Evolutionary conservation across 1,284 basidiomycete genomes (phyloP).

Genomic region (Ustilago loliicola): DNA sequence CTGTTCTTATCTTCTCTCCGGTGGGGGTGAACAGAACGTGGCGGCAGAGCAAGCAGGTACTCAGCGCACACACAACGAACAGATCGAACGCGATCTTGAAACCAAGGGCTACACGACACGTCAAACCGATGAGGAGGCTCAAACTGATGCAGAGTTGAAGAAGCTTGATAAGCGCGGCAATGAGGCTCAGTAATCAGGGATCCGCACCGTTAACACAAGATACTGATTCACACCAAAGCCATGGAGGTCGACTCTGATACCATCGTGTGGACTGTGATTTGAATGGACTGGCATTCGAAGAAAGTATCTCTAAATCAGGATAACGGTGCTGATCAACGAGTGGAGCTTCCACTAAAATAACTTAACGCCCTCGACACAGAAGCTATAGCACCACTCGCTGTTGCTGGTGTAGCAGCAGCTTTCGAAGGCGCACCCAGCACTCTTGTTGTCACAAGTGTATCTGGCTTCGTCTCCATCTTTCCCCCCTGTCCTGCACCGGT

Average conservation of each 20-base stretch:
- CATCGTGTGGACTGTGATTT: background rate
- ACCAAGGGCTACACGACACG: slow-evolving; percentile 46
- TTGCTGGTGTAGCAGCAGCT: slow-evolving; percentile 17
- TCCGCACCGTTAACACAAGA: background rate
- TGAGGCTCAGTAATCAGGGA: slow-evolving; percentile 23
- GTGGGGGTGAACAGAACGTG: slow-evolving; percentile 26
- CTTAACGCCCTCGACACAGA: slow-evolving; percentile 44
- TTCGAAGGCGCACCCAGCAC: slow-evolving; percentile 35
- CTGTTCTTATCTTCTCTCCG: background rate
- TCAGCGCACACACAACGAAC: slow-evolving; percentile 37
- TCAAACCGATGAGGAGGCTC: slow-evolving; percentile 32
- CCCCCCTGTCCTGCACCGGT: background rate
- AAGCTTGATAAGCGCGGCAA: slow-evolving; percentile 52
- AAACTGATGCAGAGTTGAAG: slow-evolving; percentile 34
- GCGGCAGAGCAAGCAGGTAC: slow-evolving; percentile 23
- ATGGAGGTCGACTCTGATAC: background rate
- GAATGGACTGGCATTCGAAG: background rate
- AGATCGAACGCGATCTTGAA: slow-evolving; percentile 43
- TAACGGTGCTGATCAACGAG: slow-evolving; percentile 1
- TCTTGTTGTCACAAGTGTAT: slow-evolving; percentile 40
- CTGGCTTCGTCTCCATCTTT: slow-evolving; percentile 16
- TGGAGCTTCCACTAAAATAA: slow-evolving; percentile 35
- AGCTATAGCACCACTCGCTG: slow-evolving; percentile 37
- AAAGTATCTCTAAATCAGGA: background rate
- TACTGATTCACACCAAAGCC: background rate